Evolutionary conservation across 306 rosid species (phyloP), one percentile per base, ranked within the genome.

Genomic region (Herpetospermum pedunculosum): DNA sequence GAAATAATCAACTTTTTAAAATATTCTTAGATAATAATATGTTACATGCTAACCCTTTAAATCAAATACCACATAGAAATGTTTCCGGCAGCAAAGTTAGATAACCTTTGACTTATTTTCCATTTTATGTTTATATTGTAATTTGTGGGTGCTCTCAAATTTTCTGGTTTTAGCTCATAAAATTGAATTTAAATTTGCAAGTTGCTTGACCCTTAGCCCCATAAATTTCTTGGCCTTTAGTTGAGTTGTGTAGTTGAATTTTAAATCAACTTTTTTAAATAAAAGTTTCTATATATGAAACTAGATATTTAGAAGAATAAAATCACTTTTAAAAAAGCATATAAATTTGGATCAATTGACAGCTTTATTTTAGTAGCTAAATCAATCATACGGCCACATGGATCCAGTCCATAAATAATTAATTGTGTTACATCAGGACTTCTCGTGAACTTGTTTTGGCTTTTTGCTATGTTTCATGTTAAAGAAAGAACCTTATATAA

Each of bases 391-490:
- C 35, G 47, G 47, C 2, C 70, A 63, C 41, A 64, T 37, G 28
- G 44, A 34, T 40, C 10, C 50, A 40, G 1, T 40, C 11, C 28
- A 21, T 38, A 12, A 10, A 28, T 58, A 57, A 13, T 57, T 2
- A 3, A 64, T 58, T 35, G 35, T n/a, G n/a, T n/a, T n/a, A n/a
- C 29, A 65, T 65, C 5, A 65, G 21, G 12, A 40, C 40, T 13
- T 40, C 72, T 52, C 72, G 72, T 65, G 72, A 65, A 40, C 50
- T 65, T 65, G 0, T 23, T 65, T 65, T 65, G 72, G 49, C 52
- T 12, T 65, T 38, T 65, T 19, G 10, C 8, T 18, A 30, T 26
- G 26, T 29, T 60, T 32, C 70, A 60, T 29, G 26, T 23, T 21
- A 10, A 57, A 57, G 3, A 26, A 15, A 59, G 4, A 59, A 16